phyloP scores from a whole-genome alignment of 1,284 basidiomycete species.

The Ceratobasidium sp. region DNA sequence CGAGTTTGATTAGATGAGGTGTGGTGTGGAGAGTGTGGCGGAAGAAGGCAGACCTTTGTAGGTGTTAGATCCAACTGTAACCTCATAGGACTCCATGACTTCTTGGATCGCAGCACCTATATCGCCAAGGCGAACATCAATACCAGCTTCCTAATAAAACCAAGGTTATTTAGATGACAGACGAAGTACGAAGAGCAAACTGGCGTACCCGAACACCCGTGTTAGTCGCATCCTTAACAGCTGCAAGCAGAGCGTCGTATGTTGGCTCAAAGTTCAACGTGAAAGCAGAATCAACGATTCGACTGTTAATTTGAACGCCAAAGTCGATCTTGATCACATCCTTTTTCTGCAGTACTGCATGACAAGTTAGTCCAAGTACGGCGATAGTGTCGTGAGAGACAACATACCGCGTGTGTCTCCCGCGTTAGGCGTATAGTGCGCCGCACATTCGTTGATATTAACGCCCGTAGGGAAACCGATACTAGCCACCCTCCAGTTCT shows the following conservation, averaged over 20 bases:
- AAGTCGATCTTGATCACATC: slow-evolving; percentile 98
- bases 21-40: not conserved
- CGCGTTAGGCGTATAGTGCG: slow-evolving; percentile 97
- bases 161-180: slow-evolving; percentile 44
- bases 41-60: slow-evolving; percentile 75
- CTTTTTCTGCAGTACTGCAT: slow-evolving; percentile 78
- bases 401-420: slow-evolving; percentile 84
- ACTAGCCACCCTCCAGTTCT: slow-evolving; percentile 61
- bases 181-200: slow-evolving; percentile 46
- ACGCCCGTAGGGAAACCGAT: slow-evolving; percentile 98
- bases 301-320: slow-evolving; percentile 95
- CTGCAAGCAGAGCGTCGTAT: slow-evolving; percentile 90
- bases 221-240: slow-evolving; percentile 94
- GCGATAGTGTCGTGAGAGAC: slow-evolving; percentile 15
- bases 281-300: slow-evolving; percentile 96
- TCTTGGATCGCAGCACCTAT: slow-evolving; percentile 95
- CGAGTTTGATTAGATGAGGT: slow-evolving; percentile 14
- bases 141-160: slow-evolving; percentile 87
- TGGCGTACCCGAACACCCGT: slow-evolving; percentile 81
- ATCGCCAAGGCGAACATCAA: slow-evolving; percentile 94
- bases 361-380: not conserved
- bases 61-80: slow-evolving; percentile 85
- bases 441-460: slow-evolving; percentile 93
- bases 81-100: slow-evolving; percentile 99
- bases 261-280: slow-evolving; percentile 91